A percentile compares a stretch with the other conserved stretches of the same genome.
Conservation (phyloP, 768 basidiomycete species). For the Boletus reticulatus region DNA sequence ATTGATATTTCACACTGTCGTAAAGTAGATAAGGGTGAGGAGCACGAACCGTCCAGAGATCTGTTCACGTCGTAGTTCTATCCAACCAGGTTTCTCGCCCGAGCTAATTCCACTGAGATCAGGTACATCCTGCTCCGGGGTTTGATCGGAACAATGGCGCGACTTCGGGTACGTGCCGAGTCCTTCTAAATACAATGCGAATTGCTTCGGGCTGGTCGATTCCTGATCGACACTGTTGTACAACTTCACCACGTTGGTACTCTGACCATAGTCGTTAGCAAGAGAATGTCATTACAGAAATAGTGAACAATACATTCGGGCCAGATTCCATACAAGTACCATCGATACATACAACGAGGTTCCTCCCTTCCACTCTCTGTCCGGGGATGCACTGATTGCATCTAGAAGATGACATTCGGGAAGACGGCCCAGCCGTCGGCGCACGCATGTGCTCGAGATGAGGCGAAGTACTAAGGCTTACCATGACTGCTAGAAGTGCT, state of each 20-base stretch:
- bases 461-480: neutral
- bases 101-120: neutral
- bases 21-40: neutral
- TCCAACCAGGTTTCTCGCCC: constrained; percentile 18
- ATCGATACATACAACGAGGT: constrained; percentile 25
- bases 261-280: constrained; percentile 23
- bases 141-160: no score
- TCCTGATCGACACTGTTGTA: constrained; percentile 27
- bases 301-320: constrained; percentile 7
- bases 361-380: constrained; percentile 10
- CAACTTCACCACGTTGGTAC: constrained; percentile 36
- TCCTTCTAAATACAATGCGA: constrained; percentile 37
- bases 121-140: no score
- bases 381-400: constrained; percentile 14
- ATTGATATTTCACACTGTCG: neutral
- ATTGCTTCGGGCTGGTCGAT: constrained; percentile 19
- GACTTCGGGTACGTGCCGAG: constrained; percentile 29
- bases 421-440: neutral
- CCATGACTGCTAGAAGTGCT: neutral
- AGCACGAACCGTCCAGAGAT: constrained; percentile 3
- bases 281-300: neutral
- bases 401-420: neutral
- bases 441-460: neutral
- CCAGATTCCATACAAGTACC: constrained; percentile 23
- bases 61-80: neutral